A percentile compares a stretch with the other conserved stretches of the same genome.
phyloP scores from a whole-genome alignment of 257 asterid species.

The Salvia rosmarinus region DNA sequence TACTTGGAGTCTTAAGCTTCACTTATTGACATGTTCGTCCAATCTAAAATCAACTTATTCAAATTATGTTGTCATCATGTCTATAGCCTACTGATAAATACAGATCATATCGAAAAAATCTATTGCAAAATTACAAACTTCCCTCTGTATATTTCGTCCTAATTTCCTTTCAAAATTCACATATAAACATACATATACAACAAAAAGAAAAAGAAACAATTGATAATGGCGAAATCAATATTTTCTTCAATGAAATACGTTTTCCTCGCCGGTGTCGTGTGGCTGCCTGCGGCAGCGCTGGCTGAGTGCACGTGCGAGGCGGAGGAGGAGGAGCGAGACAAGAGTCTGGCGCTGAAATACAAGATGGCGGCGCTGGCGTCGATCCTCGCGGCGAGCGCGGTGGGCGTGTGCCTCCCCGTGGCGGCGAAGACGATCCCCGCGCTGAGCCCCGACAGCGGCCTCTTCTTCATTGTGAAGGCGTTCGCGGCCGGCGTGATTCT shows the following conservation, averaged over 20 bases:
- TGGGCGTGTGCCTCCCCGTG: constrained; percentile 51
- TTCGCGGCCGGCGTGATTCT: constrained; percentile 66
- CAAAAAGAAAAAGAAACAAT: no score
- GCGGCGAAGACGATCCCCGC: constrained; percentile 41
- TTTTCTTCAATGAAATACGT: not conserved
- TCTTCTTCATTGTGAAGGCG: constrained; percentile 57
- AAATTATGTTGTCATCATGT: not conserved
- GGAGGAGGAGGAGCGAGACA: constrained; percentile 35
- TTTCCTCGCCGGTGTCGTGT: not conserved
- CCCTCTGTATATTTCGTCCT: not conserved
- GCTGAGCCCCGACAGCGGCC: constrained; percentile 46
- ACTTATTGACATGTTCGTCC: not conserved
- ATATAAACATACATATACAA: no score
- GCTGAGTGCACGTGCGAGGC: constrained; percentile 50
- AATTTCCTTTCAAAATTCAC: no score
- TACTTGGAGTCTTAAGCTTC: not conserved
- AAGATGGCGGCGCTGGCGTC: constrained; percentile 50
- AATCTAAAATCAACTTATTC: not conserved
- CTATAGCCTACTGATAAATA: no score
- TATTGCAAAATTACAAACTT: not conserved
- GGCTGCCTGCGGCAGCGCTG: constrained; percentile 27
- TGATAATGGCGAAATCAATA: not conserved
- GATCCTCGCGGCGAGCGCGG: constrained; percentile 44
- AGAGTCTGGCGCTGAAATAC: constrained; percentile 42
- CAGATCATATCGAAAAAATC: not conserved